phyloP scores from a whole-genome alignment of 306 rosid species.

The Cicer bijugum region DNA sequence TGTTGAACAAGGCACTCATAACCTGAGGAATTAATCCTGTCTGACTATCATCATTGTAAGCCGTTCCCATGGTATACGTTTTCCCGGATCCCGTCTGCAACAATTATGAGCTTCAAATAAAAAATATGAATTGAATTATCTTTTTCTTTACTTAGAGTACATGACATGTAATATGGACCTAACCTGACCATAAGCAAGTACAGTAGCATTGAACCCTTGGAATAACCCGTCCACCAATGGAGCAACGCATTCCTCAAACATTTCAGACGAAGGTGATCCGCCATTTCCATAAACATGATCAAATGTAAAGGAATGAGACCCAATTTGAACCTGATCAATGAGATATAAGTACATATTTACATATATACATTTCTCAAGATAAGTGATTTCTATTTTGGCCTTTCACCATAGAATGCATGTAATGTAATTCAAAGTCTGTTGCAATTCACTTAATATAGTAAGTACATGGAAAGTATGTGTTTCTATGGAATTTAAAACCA shows the following conservation, averaged over 20 bases:
- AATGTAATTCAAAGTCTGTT: background rate
- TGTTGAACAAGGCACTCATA: conserved; percentile 73
- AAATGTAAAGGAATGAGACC: conserved; percentile 81
- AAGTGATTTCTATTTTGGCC: conserved; percentile 8
- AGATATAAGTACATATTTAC: conserved; percentile 3
- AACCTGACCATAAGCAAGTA: conserved; percentile 93
- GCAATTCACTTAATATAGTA: conserved; percentile 18
- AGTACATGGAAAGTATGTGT: background rate
- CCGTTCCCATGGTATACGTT: conserved; percentile 92
- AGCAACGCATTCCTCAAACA: conserved; percentile 77
- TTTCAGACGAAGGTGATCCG: conserved; percentile 67
- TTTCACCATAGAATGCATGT: conserved; percentile 23
- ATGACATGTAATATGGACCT: conserved; percentile 39
- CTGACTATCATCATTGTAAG: conserved; percentile 59
- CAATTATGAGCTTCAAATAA: conserved; percentile 38
- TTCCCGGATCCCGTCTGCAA: conserved; percentile 90
- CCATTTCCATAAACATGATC: conserved; percentile 74
- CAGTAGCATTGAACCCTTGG: conserved; percentile 86
- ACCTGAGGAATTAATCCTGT: conserved; percentile 70
- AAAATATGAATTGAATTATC: conserved; percentile 31
- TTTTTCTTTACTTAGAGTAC: conserved; percentile 32
- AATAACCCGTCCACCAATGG: conserved; percentile 81
- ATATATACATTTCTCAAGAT: conserved; percentile 20
- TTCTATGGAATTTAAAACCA: too few species aligned
- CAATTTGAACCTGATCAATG: conserved; percentile 71